phyloP scores from a whole-genome alignment of 2,329 filamentous ascomycete species.

The Cytospora chrysosperma region DNA sequence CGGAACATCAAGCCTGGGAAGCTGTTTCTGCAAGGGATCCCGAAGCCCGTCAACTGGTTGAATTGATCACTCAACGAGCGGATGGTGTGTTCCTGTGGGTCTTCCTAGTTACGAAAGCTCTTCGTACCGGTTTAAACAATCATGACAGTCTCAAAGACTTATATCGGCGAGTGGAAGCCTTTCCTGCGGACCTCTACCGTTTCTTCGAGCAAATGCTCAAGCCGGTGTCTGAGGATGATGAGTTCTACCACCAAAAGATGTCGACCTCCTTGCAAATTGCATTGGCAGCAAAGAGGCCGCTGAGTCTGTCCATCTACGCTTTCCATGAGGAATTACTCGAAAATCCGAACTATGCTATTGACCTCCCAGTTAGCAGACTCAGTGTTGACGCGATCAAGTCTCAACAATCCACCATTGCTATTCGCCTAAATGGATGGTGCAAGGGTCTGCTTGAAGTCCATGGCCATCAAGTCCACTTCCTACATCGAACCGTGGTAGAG shows the following conservation, averaged over 20 bases:
- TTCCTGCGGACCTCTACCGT: not conserved
- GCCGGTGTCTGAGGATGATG: not conserved
- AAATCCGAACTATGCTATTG: not conserved
- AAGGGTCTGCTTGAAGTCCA: not conserved
- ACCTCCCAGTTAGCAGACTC: not conserved
- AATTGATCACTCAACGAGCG: not conserved
- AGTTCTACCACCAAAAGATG: constrained; percentile 5
- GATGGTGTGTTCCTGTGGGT: constrained; percentile 10
- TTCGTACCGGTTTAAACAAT: not conserved
- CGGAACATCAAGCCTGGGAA: not conserved
- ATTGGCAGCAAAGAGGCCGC: not conserved
- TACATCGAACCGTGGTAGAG: not conserved
- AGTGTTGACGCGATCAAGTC: not conserved
- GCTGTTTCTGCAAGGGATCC: not conserved
- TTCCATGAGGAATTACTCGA: not conserved
- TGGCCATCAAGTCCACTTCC: not conserved
- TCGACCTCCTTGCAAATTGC: not conserved
- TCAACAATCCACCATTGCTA: not conserved
- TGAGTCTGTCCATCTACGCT: not conserved
- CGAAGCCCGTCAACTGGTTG: not conserved
- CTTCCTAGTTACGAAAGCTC: constrained; percentile 4
- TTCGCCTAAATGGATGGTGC: not conserved
- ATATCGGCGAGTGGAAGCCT: not conserved
- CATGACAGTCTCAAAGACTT: not conserved
- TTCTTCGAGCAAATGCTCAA: constrained; percentile 4